A percentile compares a stretch with the other conserved stretches of the same genome.
phyloP scores from a whole-genome alignment of 495 filamentous ascomycete genomes.

The Neurospora sp. region DNA sequence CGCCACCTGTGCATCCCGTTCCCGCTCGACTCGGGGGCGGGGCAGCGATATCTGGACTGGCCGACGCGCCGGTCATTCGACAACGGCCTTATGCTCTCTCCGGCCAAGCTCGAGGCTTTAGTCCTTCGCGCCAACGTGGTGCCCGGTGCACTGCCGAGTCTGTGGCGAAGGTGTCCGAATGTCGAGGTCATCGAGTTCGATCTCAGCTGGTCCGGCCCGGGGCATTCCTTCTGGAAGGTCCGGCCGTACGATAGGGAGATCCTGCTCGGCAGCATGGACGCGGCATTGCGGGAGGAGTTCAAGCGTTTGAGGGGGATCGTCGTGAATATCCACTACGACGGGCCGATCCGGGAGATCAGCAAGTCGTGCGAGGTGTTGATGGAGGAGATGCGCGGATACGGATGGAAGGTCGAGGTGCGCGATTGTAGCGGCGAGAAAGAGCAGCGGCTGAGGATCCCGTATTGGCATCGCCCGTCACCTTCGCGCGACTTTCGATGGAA shows the following conservation, averaged over 20 bases:
- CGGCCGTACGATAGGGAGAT: not conserved
- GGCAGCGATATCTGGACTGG: not conserved
- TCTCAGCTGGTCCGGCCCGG: not conserved
- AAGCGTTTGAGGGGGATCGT: not conserved
- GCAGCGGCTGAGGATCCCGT: not conserved
- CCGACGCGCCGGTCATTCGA: not conserved
- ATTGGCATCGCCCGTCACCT: not conserved
- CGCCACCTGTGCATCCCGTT: constrained; percentile 6
- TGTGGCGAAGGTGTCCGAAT: not conserved
- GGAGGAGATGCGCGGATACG: not conserved
- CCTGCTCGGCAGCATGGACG: not conserved
- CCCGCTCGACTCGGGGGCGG: not conserved
- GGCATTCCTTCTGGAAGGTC: not conserved
- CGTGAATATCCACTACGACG: not conserved
- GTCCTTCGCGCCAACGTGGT: not conserved
- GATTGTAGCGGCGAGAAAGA: not conserved
- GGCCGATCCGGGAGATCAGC: not conserved
- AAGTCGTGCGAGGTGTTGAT: not conserved
- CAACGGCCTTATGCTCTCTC: not conserved
- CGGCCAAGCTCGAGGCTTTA: not conserved
- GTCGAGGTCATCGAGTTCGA: constrained; percentile 2
- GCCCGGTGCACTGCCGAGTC: not conserved
- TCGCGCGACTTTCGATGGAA: not conserved
- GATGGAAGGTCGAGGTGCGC: not conserved
- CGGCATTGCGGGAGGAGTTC: not conserved